Conservation (phyloP, 257 asterid species). For the Capsicum baccatum region DNA sequence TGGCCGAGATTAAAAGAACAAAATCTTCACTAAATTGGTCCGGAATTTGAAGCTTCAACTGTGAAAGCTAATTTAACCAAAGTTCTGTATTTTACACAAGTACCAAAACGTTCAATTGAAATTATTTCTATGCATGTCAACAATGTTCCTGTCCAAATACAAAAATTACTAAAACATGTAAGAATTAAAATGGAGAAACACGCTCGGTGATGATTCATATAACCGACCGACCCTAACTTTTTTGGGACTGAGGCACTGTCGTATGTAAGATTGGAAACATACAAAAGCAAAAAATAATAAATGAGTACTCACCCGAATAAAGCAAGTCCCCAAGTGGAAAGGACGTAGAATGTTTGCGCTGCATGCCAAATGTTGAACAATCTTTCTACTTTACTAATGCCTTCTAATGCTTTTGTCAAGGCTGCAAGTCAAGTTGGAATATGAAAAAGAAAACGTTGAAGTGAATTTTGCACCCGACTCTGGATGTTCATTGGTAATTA, state of each 20-base stretch:
- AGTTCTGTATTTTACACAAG: background rate
- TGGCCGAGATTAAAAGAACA: background rate
- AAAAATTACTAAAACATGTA: background rate
- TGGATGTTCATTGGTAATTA: background rate
- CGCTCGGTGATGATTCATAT: background rate
- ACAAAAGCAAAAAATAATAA: background rate
- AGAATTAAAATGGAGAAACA: slow-evolving; percentile 3
- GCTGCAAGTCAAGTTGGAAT: slow-evolving; percentile 55
- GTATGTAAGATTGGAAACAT: slow-evolving; percentile 7
- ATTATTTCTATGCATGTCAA: background rate
- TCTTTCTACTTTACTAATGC: slow-evolving; percentile 74
- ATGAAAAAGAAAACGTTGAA: background rate
- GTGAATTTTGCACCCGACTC: background rate
- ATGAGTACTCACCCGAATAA: slow-evolving; percentile 66
- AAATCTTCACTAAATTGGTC: background rate
- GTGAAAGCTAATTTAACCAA: background rate
- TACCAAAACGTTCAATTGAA: background rate
- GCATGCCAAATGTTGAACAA: slow-evolving; percentile 84
- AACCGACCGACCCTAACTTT: background rate
- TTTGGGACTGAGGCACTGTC: background rate
- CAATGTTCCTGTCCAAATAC: background rate
- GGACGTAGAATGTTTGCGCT: slow-evolving; percentile 71
- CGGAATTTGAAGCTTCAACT: background rate
- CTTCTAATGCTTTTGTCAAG: slow-evolving; percentile 67
- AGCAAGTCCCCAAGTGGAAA: slow-evolving; percentile 95